These are phyloP conservation scores for Chernovozyma sophiae-reginae DNA, from an alignment of 1,139 yeast genomes.

Conservation along the genomic window DNA sequence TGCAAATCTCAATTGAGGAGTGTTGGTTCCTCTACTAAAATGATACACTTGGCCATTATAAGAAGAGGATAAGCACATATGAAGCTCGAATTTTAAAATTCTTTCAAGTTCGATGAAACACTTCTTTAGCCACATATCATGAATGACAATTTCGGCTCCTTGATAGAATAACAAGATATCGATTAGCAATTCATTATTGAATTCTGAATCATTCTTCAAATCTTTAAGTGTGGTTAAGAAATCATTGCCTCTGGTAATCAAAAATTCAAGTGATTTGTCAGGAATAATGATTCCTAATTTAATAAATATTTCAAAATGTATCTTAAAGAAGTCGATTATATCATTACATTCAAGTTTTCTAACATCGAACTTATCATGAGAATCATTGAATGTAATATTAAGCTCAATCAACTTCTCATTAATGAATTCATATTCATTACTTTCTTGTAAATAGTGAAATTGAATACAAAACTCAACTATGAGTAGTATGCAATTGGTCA, in stretches of 20 bases:
- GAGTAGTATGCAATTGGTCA: conserved; percentile 1
- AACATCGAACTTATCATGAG: background rate
- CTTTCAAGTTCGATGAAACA: conserved; percentile 12
- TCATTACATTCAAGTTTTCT: background rate
- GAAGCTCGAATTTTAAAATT: conserved; percentile 20
- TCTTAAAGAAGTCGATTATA: conserved; percentile 1
- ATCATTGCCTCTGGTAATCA: conserved; percentile 1
- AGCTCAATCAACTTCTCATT: background rate
- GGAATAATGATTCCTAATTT: background rate
- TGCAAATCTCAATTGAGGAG: conserved; percentile 25
- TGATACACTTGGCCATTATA: conserved; percentile 4
- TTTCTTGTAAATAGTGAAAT: conserved; percentile 1
- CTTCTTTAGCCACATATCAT: conserved; percentile 16
- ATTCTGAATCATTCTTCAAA: conserved; percentile 2
- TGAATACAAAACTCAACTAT: conserved; percentile 5
- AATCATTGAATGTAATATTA: background rate
- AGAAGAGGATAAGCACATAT: conserved; percentile 11
- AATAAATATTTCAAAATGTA: conserved; percentile 2
- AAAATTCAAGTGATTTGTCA: background rate
- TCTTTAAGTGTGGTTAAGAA: background rate
- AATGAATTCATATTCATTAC: conserved; percentile 1
- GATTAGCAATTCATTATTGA: conserved; percentile 3
- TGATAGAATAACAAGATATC: conserved; percentile 7
- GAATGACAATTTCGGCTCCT: conserved; percentile 12
- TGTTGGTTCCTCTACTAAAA: conserved; percentile 13